A percentile compares a stretch with the other conserved stretches of the same genome.
phyloP scores from a whole-genome alignment of 768 basidiomycete genomes.

The Lactifluus volemus region DNA sequence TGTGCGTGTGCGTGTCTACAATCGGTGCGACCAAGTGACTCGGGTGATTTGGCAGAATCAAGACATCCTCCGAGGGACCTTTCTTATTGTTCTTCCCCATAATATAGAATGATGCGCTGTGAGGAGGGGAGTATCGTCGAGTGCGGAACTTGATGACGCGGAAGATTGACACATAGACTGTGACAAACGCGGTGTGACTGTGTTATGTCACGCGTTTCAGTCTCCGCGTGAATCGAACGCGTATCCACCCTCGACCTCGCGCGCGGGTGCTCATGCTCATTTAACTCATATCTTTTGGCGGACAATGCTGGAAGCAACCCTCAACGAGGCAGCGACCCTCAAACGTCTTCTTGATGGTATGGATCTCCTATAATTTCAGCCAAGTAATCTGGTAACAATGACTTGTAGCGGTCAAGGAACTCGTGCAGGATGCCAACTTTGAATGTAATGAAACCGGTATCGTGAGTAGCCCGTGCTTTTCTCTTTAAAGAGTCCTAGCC shows the following conservation, averaged over 20 bases:
- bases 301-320: slow-evolving; percentile 85
- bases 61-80: slow-evolving; percentile 10
- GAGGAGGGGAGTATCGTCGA: neutral
- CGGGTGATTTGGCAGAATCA: slow-evolving; percentile 14
- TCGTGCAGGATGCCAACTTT: slow-evolving; percentile 96
- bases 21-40: slow-evolving; percentile 31
- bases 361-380: slow-evolving; percentile 21
- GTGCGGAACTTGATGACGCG: neutral
- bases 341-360: slow-evolving; percentile 91
- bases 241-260: neutral
- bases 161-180: neutral
- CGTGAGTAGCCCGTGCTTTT: slow-evolving; percentile 32
- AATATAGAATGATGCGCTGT: too few species aligned
- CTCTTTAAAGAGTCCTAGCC: neutral
- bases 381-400: slow-evolving; percentile 2
- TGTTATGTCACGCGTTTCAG: slow-evolving; percentile 20
- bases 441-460: slow-evolving; percentile 96
- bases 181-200: slow-evolving; percentile 12
- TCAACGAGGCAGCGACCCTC: slow-evolving; percentile 77
- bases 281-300: too few species aligned
- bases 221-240: slow-evolving; percentile 12
- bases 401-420: slow-evolving; percentile 83
- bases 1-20: slow-evolving; percentile 80
- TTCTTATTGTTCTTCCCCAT: slow-evolving; percentile 20
- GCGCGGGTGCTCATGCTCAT: neutral